Percentiles rank a stretch among this genome's conserved stretches.
Evolutionary conservation across 75 land plant species (phyloP).

Genomic region (Gnetum montanum): DNA sequence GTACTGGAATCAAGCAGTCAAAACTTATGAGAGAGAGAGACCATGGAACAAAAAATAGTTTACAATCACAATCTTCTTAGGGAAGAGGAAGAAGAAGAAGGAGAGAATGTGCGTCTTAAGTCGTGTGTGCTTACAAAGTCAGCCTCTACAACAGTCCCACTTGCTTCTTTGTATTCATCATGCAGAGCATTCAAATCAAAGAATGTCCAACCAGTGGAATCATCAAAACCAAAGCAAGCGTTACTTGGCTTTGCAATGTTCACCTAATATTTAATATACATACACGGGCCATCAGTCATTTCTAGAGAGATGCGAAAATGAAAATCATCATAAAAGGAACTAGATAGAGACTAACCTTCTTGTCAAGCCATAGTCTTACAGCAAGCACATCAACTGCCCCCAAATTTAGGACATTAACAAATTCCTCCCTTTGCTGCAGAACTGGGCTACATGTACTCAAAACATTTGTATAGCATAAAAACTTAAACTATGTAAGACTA

Average conservation of each 20-base stretch:
- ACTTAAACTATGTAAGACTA: neutral
- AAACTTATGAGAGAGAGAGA: neutral
- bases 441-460: conserved; percentile 37
- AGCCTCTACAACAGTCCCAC: conserved; percentile 64
- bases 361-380: conserved; percentile 65
- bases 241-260: conserved; percentile 54
- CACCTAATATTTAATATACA: conserved; percentile 24
- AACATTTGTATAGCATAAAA: neutral
- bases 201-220: conserved; percentile 68
- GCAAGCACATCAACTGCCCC: conserved; percentile 52
- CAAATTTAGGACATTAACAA: conserved; percentile 57
- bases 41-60: neutral
- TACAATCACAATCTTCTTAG: neutral
- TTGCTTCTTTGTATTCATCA: conserved; percentile 64
- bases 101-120: neutral
- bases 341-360: conserved; percentile 35
- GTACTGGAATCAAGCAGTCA: conserved; percentile 54
- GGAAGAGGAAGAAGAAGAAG: neutral
- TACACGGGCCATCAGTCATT: neutral
- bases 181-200: conserved; percentile 65
- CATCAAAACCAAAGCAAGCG: conserved; percentile 61
- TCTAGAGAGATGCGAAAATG: neutral
- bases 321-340: neutral
- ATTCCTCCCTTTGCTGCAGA: conserved; percentile 55
- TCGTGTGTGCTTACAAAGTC: conserved; percentile 61